Percentiles rank a stretch among this genome's conserved stretches.
Evolutionary conservation across 345 rosid genomes (phyloP).

Genomic region (Gossypium arboreum): DNA sequence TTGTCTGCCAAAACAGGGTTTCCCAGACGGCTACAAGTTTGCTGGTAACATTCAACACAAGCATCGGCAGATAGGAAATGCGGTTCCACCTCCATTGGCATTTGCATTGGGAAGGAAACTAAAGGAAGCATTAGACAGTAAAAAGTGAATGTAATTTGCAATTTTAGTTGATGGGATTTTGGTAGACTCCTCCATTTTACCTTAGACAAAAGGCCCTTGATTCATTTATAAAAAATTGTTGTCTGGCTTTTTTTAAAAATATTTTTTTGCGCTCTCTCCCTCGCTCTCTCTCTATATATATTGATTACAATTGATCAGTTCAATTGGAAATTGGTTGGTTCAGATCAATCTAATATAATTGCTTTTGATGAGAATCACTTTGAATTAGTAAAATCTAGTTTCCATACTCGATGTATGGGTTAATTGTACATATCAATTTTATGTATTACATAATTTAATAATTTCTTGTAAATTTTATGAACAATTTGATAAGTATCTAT

Average conservation of each 20-base stretch:
- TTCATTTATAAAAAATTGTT: not conserved
- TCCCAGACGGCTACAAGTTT: slow-evolving; percentile 67
- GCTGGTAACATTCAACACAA: slow-evolving; percentile 54
- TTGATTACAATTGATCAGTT: not conserved
- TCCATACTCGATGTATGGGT: too few species aligned
- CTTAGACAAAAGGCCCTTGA: not conserved
- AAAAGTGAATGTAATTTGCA: slow-evolving; percentile 14
- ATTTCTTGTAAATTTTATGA: too few species aligned
- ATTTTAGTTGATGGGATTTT: not conserved
- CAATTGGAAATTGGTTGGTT: too few species aligned
- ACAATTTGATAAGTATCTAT: too few species aligned
- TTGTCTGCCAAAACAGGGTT: slow-evolving; percentile 49
- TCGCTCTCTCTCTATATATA: fast-evolving
- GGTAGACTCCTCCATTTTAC: not conserved
- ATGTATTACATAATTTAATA: too few species aligned
- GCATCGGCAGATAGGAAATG: slow-evolving; percentile 90
- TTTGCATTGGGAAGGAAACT: slow-evolving; percentile 78
- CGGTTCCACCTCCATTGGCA: slow-evolving; percentile 88
- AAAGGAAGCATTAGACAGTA: slow-evolving; percentile 56
- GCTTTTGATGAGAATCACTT: too few species aligned
- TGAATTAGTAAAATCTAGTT: too few species aligned
- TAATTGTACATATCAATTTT: too few species aligned
- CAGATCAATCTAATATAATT: too few species aligned
- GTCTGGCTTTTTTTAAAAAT: not conserved
- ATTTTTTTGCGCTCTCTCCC: not conserved